Evolutionary conservation across 257 asterid species (phyloP).

Genomic region (Dorcoceras hygrometricum): DNA sequence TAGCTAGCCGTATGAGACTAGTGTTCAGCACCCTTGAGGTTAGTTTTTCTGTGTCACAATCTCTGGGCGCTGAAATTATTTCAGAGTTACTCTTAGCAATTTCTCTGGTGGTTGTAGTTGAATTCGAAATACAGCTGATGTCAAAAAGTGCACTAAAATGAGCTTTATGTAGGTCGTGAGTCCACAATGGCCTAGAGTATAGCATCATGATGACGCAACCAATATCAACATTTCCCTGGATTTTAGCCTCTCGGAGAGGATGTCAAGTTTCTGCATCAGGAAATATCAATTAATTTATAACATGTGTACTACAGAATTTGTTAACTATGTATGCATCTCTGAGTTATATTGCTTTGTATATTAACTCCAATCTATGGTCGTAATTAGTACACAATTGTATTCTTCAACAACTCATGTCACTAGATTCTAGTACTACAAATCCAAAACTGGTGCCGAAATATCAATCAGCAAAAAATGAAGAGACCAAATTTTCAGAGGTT

Average conservation of each 20-base stretch:
- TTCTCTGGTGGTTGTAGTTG: too few species aligned
- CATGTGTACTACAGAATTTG: not conserved
- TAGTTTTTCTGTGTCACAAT: slow-evolving; percentile 19
- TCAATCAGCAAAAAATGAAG: not conserved
- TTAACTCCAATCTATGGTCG: not conserved
- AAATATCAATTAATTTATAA: not conserved
- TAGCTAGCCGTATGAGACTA: slow-evolving; percentile 88
- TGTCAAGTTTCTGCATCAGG: not conserved
- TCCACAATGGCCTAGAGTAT: not conserved
- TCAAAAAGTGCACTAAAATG: not conserved
- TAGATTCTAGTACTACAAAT: not conserved
- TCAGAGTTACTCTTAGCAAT: not conserved
- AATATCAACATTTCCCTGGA: not conserved
- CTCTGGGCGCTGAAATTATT: slow-evolving; percentile 21
- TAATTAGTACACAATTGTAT: not conserved
- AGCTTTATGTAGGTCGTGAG: not conserved
- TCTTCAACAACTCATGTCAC: not conserved
- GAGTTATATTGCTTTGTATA: too few species aligned
- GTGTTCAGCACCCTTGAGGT: slow-evolving; percentile 95
- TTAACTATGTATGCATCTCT: not conserved
- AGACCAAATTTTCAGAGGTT: slow-evolving; percentile 22
- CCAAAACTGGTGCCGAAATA: not conserved
- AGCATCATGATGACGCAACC: not conserved
- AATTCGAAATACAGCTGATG: too few species aligned
- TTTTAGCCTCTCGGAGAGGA: not conserved